Evolutionary conservation across 208 protist genomes (phyloP).

Genomic region (Acanthamoeba rhysodes): DNA sequence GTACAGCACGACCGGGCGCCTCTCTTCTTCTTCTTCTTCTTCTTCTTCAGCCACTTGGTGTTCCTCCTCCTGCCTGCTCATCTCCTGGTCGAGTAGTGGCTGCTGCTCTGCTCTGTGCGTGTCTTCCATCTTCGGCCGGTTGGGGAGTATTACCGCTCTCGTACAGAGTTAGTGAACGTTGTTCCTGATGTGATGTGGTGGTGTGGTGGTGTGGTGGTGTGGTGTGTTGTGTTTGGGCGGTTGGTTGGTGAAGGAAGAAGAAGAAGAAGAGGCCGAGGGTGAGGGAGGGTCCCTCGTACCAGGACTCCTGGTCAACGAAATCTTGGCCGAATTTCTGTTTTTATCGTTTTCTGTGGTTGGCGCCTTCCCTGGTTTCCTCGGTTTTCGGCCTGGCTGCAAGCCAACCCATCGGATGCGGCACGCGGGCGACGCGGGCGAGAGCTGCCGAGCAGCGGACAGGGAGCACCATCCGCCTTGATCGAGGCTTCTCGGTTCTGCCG

Average conservation of each 20-base stretch:
- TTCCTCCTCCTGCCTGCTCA: not conserved
- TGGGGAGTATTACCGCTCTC: not conserved
- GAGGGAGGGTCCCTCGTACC: too few species aligned
- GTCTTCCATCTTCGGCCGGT: not conserved
- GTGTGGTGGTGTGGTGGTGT: not conserved
- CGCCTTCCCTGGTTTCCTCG: not conserved
- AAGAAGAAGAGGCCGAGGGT: not conserved
- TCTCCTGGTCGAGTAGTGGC: not conserved
- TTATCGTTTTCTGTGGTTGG: not conserved
- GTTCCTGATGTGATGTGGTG: not conserved
- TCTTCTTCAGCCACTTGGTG: not conserved
- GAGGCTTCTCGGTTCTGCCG: not conserved
- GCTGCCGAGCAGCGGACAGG: too few species aligned
- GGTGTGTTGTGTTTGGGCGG: not conserved
- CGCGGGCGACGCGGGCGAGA: not conserved
- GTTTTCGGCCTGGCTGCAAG: not conserved
- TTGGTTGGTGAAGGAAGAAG: not conserved
- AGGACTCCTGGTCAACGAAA: not conserved
- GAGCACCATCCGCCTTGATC: not conserved
- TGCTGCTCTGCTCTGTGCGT: not conserved
- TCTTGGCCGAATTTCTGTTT: not conserved
- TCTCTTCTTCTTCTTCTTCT: not conserved
- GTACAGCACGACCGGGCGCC: slow-evolving; percentile 9
- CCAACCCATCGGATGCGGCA: not conserved
- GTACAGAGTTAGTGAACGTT: not conserved